Evolutionary conservation across 2,329 filamentous ascomycete genomes (phyloP), one percentile per base, ranked within the genome.

Genomic region (Escovopsis sp.): DNA sequence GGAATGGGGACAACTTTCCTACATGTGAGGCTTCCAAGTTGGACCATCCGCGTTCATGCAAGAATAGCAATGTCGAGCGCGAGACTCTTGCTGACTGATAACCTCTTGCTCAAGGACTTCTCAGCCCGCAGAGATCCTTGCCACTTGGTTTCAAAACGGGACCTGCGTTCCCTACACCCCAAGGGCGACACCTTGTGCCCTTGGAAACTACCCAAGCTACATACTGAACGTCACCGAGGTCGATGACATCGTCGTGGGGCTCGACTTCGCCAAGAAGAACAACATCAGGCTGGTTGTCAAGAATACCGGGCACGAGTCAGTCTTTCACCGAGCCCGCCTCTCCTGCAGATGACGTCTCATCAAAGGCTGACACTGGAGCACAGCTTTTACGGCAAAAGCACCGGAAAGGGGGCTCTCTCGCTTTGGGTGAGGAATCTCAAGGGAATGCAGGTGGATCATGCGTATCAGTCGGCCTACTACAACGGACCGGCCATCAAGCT

Each of bases 401-500:
- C 51, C 4, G 61, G 59, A 1, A 47, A 48, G 1, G 55, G 58
- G 4, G 47, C 52, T 2, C 47, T 65, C 4, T 45, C 50, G 4
- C 41, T 64, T 4, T 61, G 58, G 61, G 62, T 53, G 16, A 53
- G 61, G 36, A 47, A 58, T 38, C 45, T 63, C n/a, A 59, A 62
- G 41, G 29, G 41, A 8, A 42, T 40, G n/a, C 31, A 43, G 34
- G 31, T 44, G 18, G 35, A 43, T 27, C 9, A 3, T 7, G 23
- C 37, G 9, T 48, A 45, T 42, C 32, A 39, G 31, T 37, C 42
- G 14, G 13, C 18, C 12, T 38, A 40, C 11, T 51, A 63, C 47
- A 43, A 41, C 3, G 66, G 67, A 2, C 57, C 58, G 3, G 68
- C 66, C 1, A 58, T 71, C 47, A 72, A 65, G 46, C 52, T 69